Evolutionary conservation across 2,329 filamentous ascomycete species (phyloP).

Genomic region (Trichophyton schoenleinii): DNA sequence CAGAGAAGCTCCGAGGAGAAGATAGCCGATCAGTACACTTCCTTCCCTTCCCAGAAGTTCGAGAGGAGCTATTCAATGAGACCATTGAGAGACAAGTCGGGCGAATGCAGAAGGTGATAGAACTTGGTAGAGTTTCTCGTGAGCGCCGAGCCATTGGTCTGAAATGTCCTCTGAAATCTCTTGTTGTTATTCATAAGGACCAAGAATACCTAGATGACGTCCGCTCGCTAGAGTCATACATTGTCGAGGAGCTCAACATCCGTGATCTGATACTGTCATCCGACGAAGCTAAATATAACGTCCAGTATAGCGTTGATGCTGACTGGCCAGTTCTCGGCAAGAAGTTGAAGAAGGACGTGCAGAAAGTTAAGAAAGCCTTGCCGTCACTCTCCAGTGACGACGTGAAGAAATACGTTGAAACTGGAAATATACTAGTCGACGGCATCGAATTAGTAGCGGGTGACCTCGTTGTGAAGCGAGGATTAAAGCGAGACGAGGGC

Average conservation of each 20-base stretch:
- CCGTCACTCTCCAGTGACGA: constrained; percentile 65
- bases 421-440: constrained; percentile 66
- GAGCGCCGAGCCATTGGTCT: constrained; percentile 74
- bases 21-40: constrained; percentile 87
- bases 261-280: constrained; percentile 70
- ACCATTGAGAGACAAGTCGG: constrained; percentile 74
- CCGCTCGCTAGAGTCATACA: constrained; percentile 72
- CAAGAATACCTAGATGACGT: constrained; percentile 75
- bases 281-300: constrained; percentile 82
- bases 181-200: constrained; percentile 79
- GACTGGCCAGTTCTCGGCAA: constrained; percentile 93
- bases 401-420: constrained; percentile 63
- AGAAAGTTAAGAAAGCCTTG: constrained; percentile 80
- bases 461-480: constrained; percentile 71
- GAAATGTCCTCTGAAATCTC: constrained; percentile 80
- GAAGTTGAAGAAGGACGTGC: constrained; percentile 92
- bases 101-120: constrained; percentile 92
- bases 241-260: constrained; percentile 84
- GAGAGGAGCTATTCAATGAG: constrained; percentile 74
- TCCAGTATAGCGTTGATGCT: constrained; percentile 77
- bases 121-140: constrained; percentile 72
- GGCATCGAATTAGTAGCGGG: constrained; percentile 72
- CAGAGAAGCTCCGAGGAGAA: constrained; percentile 52
- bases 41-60: constrained; percentile 75
- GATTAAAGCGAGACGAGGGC: constrained; percentile 57